A percentile compares a stretch with the other conserved stretches of the same genome.
Conservation (phyloP, 2,329 filamentous ascomycete species). For the Exophiala spinifera region DNA sequence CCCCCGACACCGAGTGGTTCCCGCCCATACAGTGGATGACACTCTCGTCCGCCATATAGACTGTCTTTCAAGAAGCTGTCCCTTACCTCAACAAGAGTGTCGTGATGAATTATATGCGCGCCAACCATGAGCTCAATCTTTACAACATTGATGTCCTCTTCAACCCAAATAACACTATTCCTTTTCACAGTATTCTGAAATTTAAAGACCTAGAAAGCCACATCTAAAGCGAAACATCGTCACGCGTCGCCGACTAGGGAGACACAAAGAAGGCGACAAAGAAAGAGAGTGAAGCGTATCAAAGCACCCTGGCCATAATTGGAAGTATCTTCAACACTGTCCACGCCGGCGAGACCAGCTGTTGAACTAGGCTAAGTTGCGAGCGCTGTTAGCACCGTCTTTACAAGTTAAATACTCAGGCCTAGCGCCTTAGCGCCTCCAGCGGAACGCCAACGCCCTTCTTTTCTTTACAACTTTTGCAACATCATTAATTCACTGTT, state of each 20-base stretch:
- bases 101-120: slow-evolving; percentile 28
- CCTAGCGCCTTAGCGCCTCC: too few species aligned
- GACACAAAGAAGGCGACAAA: background rate
- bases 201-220: slow-evolving; percentile 19
- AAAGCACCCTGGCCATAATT: slow-evolving; percentile 29
- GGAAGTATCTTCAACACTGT: slow-evolving; percentile 31
- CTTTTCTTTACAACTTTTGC: too few species aligned
- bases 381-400: too few species aligned
- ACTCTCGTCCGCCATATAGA: slow-evolving; percentile 31
- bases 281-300: background rate
- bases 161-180: slow-evolving; percentile 26
- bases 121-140: slow-evolving; percentile 26
- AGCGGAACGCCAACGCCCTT: too few species aligned
- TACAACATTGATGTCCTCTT: slow-evolving; percentile 24
- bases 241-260: slow-evolving; percentile 26
- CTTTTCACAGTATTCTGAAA: slow-evolving; percentile 13
- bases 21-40: slow-evolving; percentile 35
- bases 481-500: too few species aligned
- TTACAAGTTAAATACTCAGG: too few species aligned
- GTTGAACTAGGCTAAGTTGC: too few species aligned
- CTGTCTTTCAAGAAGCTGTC: slow-evolving; percentile 27
- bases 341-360: slow-evolving; percentile 26
- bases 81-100: slow-evolving; percentile 26
- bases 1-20: slow-evolving; percentile 29
- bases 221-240: too few species aligned